phyloP scores from a whole-genome alignment of 1,284 basidiomycete species.

The Baeospora myosura region DNA sequence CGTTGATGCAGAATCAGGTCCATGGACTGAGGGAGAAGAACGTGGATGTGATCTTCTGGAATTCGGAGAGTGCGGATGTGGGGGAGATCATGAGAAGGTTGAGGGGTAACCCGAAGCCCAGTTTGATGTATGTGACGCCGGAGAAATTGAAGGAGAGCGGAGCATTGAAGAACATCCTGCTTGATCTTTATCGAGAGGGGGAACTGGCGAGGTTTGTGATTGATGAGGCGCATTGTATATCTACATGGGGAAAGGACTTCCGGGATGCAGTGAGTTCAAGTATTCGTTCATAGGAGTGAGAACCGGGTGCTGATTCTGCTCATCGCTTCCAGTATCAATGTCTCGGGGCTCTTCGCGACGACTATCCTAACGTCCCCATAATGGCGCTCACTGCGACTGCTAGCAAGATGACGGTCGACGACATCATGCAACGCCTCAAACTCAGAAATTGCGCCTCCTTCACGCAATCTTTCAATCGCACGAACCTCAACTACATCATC shows the following conservation, averaged over 20 bases:
- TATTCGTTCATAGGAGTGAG: not conserved
- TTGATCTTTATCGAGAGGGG: constrained; percentile 45
- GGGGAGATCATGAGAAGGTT: constrained; percentile 33
- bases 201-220: constrained; percentile 86
- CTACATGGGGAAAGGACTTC: constrained; percentile 81
- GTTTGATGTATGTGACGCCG: constrained; percentile 87
- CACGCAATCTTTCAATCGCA: constrained; percentile 86
- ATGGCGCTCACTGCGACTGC: constrained; percentile 98
- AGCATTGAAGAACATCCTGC: constrained; percentile 50
- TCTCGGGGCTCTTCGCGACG: constrained; percentile 61
- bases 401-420: constrained; percentile 66
- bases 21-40: constrained; percentile 56
- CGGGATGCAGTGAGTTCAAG: constrained; percentile 64
- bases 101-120: constrained; percentile 39
- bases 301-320: not conserved
- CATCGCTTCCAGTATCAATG: constrained; percentile 51
- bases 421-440: constrained; percentile 72
- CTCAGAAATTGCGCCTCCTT: constrained; percentile 57
- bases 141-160: constrained; percentile 74
- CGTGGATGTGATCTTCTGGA: constrained; percentile 71
- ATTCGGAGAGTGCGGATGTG: constrained; percentile 52
- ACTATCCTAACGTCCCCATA: constrained; percentile 78
- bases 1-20: constrained; percentile 91
- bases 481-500: constrained; percentile 73
- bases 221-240: constrained; percentile 95